A percentile compares a stretch with the other conserved stretches of the same genome.
phyloP scores from a whole-genome alignment of 2,329 filamentous ascomycete genomes.

The Aspergillus novofumigatus region DNA sequence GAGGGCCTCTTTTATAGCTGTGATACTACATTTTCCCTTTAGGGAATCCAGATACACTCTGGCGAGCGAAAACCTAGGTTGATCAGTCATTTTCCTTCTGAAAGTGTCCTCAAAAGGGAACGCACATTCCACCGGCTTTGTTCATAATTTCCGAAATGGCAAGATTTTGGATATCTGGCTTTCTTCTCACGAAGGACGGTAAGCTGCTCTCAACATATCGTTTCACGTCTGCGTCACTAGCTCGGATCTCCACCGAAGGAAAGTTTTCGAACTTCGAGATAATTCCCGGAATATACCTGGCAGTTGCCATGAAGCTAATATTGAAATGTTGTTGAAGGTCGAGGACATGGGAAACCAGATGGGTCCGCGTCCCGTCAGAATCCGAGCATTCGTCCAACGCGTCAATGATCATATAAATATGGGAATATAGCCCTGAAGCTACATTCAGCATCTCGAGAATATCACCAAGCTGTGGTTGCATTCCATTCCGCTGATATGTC shows the following conservation, averaged over 20 bases:
- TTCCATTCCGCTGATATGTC: background rate
- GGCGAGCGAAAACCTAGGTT: conserved; percentile 11
- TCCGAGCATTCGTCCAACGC: background rate
- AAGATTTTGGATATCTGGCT: background rate
- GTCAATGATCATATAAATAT: background rate
- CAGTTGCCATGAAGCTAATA: background rate
- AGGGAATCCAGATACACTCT: conserved; percentile 7
- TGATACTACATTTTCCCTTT: conserved; percentile 10
- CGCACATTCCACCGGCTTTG: background rate
- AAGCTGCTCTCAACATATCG: background rate
- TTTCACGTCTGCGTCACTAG: background rate
- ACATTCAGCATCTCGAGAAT: background rate
- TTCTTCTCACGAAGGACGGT: background rate
- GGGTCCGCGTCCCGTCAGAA: background rate
- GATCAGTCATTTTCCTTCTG: background rate
- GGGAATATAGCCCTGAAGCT: background rate
- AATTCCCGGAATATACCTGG: background rate
- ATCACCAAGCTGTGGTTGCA: background rate
- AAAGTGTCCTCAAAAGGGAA: no score
- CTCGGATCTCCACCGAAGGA: background rate
- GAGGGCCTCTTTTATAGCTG: conserved; percentile 29
- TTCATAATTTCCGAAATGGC: background rate
- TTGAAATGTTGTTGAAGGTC: background rate
- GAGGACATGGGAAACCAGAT: background rate
- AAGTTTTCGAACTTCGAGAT: background rate